Percentiles rank a stretch among this genome's conserved stretches.
phyloP scores from a whole-genome alignment of 768 basidiomycete genomes.

The Mycena maculata region DNA sequence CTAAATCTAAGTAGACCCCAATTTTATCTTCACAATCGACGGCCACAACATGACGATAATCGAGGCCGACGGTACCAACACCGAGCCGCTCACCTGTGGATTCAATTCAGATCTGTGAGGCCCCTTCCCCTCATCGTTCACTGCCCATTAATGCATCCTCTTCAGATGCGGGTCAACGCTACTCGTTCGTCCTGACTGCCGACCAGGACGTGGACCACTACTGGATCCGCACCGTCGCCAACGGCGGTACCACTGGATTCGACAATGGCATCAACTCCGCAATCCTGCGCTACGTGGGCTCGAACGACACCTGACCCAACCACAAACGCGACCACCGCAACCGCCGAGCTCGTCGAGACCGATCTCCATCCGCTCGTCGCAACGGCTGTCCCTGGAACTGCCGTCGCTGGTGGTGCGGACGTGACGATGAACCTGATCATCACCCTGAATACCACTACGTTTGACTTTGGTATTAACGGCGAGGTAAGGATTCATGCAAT shows the following conservation, averaged over 20 bases:
- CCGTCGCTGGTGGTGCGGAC: background rate
- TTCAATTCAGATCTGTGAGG: slow-evolving; percentile 50
- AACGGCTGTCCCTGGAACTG: background rate
- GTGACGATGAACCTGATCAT: background rate
- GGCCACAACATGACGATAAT: slow-evolving; percentile 63
- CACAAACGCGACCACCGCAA: slow-evolving; percentile 37
- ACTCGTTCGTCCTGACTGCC: slow-evolving; percentile 55
- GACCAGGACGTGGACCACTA: slow-evolving; percentile 57
- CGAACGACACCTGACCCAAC: slow-evolving; percentile 37
- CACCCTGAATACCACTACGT: background rate
- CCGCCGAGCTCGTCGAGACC: slow-evolving; percentile 50
- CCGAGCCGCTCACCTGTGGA: slow-evolving; percentile 51
- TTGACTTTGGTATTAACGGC: slow-evolving; percentile 6
- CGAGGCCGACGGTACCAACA: slow-evolving; percentile 46
- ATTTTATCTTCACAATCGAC: slow-evolving; percentile 52
- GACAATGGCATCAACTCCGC: slow-evolving; percentile 57
- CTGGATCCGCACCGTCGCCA: slow-evolving; percentile 45
- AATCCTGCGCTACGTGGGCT: slow-evolving; percentile 63
- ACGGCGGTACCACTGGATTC: slow-evolving; percentile 43
- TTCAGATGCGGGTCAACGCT: slow-evolving; percentile 54
- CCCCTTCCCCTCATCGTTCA: slow-evolving; percentile 49
- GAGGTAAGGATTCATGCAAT: background rate
- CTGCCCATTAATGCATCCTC: slow-evolving; percentile 50
- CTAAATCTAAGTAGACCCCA: slow-evolving; percentile 29
- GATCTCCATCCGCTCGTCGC: too few species aligned